Conservation (phyloP, 805 yeast species). For the Middelhovenomyces tepae region DNA sequence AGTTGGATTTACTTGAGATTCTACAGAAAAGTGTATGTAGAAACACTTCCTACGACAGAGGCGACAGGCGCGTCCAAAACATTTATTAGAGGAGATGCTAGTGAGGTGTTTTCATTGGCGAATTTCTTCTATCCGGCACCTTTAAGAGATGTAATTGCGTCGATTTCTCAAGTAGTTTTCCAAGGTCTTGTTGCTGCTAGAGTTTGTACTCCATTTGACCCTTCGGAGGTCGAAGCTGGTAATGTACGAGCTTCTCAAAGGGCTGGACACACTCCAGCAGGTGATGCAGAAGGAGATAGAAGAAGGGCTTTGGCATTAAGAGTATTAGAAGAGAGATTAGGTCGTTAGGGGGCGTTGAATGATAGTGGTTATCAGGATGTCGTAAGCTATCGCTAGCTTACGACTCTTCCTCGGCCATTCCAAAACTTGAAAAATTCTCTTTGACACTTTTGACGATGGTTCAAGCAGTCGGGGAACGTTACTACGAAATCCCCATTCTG, state of each 20-base stretch:
- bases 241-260: constrained; percentile 64
- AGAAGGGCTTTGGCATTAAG: constrained; percentile 27
- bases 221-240: constrained; percentile 61
- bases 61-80: constrained; percentile 14
- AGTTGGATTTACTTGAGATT: constrained; percentile 80
- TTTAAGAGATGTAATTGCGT: constrained; percentile 42
- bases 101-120: constrained; percentile 76
- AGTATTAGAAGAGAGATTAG: constrained; percentile 25
- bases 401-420: constrained; percentile 21
- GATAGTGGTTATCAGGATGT: too few species aligned
- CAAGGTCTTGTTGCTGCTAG: constrained; percentile 35
- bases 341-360: constrained; percentile 2
- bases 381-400: too few species aligned
- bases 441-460: constrained; percentile 19
- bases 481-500: constrained; percentile 60
- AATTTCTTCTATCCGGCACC: constrained; percentile 69
- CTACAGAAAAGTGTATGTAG: constrained; percentile 49
- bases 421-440: constrained; percentile 23
- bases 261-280: neutral
- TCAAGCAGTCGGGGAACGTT: constrained; percentile 39
- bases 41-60: constrained; percentile 15
- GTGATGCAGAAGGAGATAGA: constrained; percentile 25
- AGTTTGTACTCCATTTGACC: constrained; percentile 53
- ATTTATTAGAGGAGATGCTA: constrained; percentile 69
- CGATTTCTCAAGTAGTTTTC: constrained; percentile 39